Conservation (phyloP, 768 basidiomycete genomes). For the Lactarius tabidus region DNA sequence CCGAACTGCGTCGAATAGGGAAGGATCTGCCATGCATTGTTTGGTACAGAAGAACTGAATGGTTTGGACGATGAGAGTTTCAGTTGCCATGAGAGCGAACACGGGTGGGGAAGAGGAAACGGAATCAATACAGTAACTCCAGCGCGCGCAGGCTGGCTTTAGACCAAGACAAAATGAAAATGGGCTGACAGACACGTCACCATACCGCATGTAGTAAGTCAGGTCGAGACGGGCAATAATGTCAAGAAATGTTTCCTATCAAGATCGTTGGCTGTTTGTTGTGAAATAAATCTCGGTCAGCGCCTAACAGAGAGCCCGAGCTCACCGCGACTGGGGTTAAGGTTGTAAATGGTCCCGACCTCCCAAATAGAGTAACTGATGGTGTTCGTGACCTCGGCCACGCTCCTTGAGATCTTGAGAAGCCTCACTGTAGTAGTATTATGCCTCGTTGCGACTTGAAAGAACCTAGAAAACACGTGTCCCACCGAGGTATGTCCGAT, state of each 20-base stretch:
- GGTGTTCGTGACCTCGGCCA: no score
- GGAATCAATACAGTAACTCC: not conserved
- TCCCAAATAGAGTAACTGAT: no score
- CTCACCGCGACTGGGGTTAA: not conserved
- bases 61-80: constrained; percentile 1
- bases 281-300: not conserved
- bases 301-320: not conserved
- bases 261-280: not conserved
- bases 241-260: not conserved
- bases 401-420: no score
- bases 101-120: no score
- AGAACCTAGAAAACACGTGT: not conserved
- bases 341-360: not conserved
- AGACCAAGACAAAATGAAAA: not conserved
- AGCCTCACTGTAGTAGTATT: not conserved
- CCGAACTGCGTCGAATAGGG: constrained; percentile 5
- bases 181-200: not conserved
- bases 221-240: no score
- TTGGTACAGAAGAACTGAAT: not conserved
- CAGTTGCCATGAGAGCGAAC: not conserved
- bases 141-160: not conserved
- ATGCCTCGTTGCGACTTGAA: not conserved
- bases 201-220: not conserved
- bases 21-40: not conserved
- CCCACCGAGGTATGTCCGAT: not conserved